Base-by-base conservation (phyloP, 2,329 filamentous ascomycete genomes). In the Colletotrichum caudatum region DNA sequence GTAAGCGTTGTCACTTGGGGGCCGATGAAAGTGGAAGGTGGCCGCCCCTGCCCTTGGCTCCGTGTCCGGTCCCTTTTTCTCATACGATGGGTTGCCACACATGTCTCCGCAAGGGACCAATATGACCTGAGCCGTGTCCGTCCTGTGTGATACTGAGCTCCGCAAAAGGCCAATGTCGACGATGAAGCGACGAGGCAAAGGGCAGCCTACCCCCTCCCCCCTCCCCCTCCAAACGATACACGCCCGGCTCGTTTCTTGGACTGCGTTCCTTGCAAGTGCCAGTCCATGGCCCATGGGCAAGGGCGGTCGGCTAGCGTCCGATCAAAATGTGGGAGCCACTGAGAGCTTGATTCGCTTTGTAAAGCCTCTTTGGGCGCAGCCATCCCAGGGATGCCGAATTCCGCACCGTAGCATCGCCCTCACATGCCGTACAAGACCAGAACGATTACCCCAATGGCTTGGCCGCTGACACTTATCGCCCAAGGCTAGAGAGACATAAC, bases 321-420 rank as follows among this genome's bases (percentile, higher is more conserved):
- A 71, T 70, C 44, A 37, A 51, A 16, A 11, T 59, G 33, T 71
- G 56, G 58, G 62, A 73, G 64, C 73, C 73, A 74, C 59, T 73
- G 29, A 66, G 71, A 64, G 58, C 51, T 53, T 59, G 60, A 59
- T 74, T 74, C 73, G 73, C 73, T 74, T 73, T 73, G 37, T 48
- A 35, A 67, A 74, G 73, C 73, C 73, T 74, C 44, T 73, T 73
- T 65, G 59, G 71, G 73, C 59, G 33, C 18, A 41, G 53, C 53
- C 59, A 23, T 41, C 26, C 33, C 54, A 60, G 67, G 44, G 58
- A 56, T 64, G 23, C 14, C 64, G 64, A 59, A 58, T 71, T 71
- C 69, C 69, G 69, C 69, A 53, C 60, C 59, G 41, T n/a, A 58
- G 29, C 51, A 35, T 53, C 37, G 14, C 67, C 58, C 65, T 67